Percentiles rank a stretch among this genome's conserved stretches.
Conservation (phyloP, 768 basidiomycete genomes). For the Termitomyces sp. region DNA sequence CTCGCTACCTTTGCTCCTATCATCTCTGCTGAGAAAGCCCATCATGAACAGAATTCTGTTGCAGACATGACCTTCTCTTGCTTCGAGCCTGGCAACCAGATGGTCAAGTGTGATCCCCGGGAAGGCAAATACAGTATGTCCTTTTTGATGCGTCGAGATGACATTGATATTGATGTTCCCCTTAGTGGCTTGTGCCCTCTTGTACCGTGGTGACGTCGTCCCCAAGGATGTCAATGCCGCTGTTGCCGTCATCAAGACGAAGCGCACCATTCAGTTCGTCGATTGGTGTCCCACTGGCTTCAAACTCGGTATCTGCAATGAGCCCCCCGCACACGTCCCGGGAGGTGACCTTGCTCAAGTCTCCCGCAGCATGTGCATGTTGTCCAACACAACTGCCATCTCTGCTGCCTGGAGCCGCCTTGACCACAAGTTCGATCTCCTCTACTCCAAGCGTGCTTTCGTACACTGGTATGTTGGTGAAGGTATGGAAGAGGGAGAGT, state of each 20-base stretch:
- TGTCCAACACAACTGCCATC: slow-evolving; percentile 93
- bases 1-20: slow-evolving; percentile 95
- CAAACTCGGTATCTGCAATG: slow-evolving; percentile 98
- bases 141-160: neutral
- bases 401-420: slow-evolving; percentile 90
- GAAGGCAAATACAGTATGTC: slow-evolving; percentile 96
- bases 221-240: slow-evolving; percentile 95
- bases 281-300: slow-evolving; percentile 99
- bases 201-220: slow-evolving; percentile 96
- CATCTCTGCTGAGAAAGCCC: slow-evolving; percentile 90
- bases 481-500: slow-evolving; percentile 99
- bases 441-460: slow-evolving; percentile 95
- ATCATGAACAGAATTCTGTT: slow-evolving; percentile 96
- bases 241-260: slow-evolving; percentile 93
- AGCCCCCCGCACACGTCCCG: slow-evolving; percentile 88
- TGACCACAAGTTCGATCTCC: slow-evolving; percentile 97
- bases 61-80: slow-evolving; percentile 98
- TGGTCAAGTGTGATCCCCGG: slow-evolving; percentile 93
- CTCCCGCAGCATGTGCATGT: slow-evolving; percentile 94
- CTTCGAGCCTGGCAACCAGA: slow-evolving; percentile 96
- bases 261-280: slow-evolving; percentile 96
- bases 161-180: slow-evolving; percentile 10
- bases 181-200: slow-evolving; percentile 83
- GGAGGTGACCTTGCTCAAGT: slow-evolving; percentile 94
- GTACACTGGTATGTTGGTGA: slow-evolving; percentile 98